Evolutionary conservation across 139 green algal genomes (phyloP), one percentile per base, ranked within the genome.

Genomic region (Coccomyxa sp.): DNA sequence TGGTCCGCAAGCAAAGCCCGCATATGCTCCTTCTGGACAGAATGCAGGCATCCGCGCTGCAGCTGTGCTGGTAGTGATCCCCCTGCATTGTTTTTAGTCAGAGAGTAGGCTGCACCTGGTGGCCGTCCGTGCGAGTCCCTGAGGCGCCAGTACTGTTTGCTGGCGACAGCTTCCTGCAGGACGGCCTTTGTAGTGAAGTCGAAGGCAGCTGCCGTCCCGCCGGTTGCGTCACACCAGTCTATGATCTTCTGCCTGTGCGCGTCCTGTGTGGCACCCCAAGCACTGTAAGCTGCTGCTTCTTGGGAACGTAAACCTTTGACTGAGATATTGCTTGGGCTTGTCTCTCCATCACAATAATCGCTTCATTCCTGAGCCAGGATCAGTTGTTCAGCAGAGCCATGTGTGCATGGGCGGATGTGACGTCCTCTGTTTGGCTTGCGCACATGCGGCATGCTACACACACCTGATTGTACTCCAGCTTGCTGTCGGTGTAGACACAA

Each of bases 121-220:
- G 91, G 75, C 74, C 88, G 88, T 39, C 87, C 85, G 68, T 92
- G 64, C 6, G 14, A 9, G 84, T 98, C 94, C 34, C 91, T 86
- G 34, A 98, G 86, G 38, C 95, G 89, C 90, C 90, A 97, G 85
- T 97, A 97, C 88, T 98, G 90, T 16, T 71, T 88, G 58, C 92
- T 85, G 37, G 78, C 82, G 39, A 98, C 87, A 0, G 95, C 95
- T 79, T 97, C 94, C 84, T 98, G 78, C 75, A 91, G 68, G 37
- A 92, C 80, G 38, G 88, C 95, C 84, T 98, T 98, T 79, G 92
- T 97, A 41, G 92, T 94, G 88, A 98, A 98, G 87, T 98, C 95
- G 81, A 98, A 98, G 12, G 93, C 89, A 0, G 89, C 90, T 33
- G 85, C 92, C 2, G 24, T 36, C 76, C 90, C 90, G 7, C 89